Conservation (phyloP, 305 asterid species). For the Fraxinus albicans region DNA sequence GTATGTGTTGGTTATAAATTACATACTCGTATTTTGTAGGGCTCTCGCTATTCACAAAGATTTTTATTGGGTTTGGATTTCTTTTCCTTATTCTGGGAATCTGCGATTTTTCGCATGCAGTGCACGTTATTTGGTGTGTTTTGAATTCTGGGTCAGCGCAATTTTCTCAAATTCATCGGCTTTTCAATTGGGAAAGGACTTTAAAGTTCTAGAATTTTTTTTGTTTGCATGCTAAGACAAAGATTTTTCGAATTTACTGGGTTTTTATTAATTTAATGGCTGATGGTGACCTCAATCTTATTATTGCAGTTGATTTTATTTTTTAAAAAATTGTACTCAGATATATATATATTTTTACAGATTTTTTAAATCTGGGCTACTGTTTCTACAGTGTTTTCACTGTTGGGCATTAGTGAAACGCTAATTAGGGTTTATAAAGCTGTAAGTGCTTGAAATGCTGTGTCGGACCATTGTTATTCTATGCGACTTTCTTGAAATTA, state of each 20-base stretch:
- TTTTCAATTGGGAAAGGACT: slow-evolving; percentile 23
- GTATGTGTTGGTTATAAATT: slow-evolving; percentile 7
- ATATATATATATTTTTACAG: slow-evolving; percentile 4
- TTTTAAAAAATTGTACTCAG: slow-evolving; percentile 10
- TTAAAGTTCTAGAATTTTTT: slow-evolving; percentile 20
- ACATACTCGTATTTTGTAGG: neutral
- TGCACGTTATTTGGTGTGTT: slow-evolving; percentile 29
- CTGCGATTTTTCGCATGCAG: slow-evolving; percentile 38
- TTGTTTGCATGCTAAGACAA: slow-evolving; percentile 38
- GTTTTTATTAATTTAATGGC: slow-evolving; percentile 27
- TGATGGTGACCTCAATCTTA: slow-evolving; percentile 33
- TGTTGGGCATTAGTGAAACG: slow-evolving; percentile 26
- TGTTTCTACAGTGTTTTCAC: slow-evolving; percentile 24
- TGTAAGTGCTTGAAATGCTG: neutral
- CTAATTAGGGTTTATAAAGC: slow-evolving; percentile 32
- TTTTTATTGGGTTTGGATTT: neutral
- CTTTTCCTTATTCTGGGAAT: neutral
- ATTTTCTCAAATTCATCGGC: slow-evolving; percentile 22
- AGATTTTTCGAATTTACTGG: slow-evolving; percentile 27
- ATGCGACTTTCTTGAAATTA: neutral
- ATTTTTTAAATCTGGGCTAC: slow-evolving; percentile 14
- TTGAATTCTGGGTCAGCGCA: slow-evolving; percentile 21
- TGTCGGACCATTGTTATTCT: slow-evolving; percentile 2
- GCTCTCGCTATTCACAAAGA: neutral
- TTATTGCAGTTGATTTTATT: neutral